Evolutionary conservation across 352 stramenopile species (phyloP).

Genomic region (Globisporangium emineosum): DNA sequence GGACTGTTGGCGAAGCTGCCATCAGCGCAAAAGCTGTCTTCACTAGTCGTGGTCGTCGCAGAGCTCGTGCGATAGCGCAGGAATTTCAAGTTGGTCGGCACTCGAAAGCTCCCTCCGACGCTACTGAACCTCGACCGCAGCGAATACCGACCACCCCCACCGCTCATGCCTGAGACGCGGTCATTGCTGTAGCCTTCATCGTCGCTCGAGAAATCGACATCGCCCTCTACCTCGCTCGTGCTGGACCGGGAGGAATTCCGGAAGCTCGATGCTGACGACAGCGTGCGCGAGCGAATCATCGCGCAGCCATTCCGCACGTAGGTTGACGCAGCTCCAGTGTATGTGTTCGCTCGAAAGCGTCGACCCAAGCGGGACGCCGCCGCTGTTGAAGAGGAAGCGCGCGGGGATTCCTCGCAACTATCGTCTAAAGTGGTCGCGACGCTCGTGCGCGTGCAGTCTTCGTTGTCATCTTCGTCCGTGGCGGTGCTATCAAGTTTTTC

Average conservation of each 20-base stretch:
- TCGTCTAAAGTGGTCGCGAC: slow-evolving; percentile 15
- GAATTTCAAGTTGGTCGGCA: slow-evolving; percentile 30
- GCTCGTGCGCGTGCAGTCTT: slow-evolving; percentile 17
- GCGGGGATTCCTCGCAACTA: slow-evolving; percentile 16
- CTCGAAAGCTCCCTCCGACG: slow-evolving; percentile 25
- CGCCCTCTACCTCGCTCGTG: slow-evolving; percentile 21
- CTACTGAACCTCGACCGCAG: slow-evolving; percentile 20
- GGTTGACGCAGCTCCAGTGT: slow-evolving; percentile 6
- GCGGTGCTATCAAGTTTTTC: slow-evolving; percentile 8
- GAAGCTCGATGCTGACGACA: slow-evolving; percentile 15
- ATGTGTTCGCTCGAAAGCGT: slow-evolving; percentile 14
- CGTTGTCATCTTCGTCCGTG: slow-evolving; percentile 1
- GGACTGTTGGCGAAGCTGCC: slow-evolving; percentile 24
- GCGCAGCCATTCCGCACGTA: slow-evolving; percentile 18
- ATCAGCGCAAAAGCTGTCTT: slow-evolving; percentile 23
- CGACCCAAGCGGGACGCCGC: neutral
- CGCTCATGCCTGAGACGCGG: slow-evolving; percentile 20
- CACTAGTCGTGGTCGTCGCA: slow-evolving; percentile 41
- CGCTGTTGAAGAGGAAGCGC: neutral
- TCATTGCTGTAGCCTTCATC: slow-evolving; percentile 41
- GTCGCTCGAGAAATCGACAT: slow-evolving; percentile 60
- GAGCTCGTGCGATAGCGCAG: slow-evolving; percentile 51
- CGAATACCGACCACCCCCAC: slow-evolving; percentile 2
- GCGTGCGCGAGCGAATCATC: slow-evolving; percentile 18
- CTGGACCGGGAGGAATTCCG: slow-evolving; percentile 1